Evolutionary conservation across 169 alveolate species (phyloP).

Genomic region (Plasmodium gallinaceum): DNA sequence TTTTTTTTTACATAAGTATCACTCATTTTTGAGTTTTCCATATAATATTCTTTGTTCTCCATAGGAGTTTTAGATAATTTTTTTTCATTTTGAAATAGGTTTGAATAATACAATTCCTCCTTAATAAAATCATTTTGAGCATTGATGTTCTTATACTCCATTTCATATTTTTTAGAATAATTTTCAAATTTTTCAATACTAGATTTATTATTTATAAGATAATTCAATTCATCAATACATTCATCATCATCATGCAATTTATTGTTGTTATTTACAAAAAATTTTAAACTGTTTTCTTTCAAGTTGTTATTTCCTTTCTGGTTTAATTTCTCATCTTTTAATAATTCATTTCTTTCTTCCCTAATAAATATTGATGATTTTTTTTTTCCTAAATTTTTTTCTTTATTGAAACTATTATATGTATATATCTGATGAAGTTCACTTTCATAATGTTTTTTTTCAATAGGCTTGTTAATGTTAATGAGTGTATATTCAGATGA

Average conservation of each 20-base stretch:
- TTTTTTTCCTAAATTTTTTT: background rate
- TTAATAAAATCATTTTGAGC: background rate
- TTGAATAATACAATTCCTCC: slow-evolving; percentile 2
- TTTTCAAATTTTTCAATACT: background rate
- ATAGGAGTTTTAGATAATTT: background rate
- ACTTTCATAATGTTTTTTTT: background rate
- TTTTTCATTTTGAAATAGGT: background rate
- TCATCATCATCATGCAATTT: slow-evolving; percentile 30
- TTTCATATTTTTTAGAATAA: slow-evolving; percentile 1
- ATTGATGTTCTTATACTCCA: slow-evolving; percentile 36
- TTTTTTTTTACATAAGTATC: background rate
- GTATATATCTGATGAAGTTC: background rate
- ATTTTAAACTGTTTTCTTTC: slow-evolving; percentile 1
- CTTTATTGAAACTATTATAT: background rate
- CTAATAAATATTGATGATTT: background rate
- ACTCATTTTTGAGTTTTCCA: background rate
- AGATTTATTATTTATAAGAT: slow-evolving; percentile 7
- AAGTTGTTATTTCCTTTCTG: slow-evolving; percentile 2
- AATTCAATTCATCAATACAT: slow-evolving; percentile 37
- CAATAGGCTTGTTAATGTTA: background rate
- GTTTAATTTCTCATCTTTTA: background rate
- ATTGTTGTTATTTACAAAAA: slow-evolving; percentile 4
- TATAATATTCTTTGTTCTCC: background rate
- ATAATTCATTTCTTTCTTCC: background rate
- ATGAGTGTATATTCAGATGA: background rate